Evolutionary conservation across 257 asterid species (phyloP).

Genomic region (Capsicum baccatum): DNA sequence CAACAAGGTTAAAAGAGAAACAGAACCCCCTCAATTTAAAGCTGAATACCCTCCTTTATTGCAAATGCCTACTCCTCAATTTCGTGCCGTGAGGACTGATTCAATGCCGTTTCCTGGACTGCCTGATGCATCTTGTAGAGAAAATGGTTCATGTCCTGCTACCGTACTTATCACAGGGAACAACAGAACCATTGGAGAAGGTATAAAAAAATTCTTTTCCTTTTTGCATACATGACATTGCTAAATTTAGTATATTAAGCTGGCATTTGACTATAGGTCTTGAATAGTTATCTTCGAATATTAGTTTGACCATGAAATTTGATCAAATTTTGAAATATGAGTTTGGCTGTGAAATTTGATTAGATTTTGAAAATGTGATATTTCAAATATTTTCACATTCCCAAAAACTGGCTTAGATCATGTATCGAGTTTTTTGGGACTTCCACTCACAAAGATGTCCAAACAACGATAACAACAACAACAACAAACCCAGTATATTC

Average conservation of each 20-base stretch:
- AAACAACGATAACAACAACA: too few species aligned
- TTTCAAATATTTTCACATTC: too few species aligned
- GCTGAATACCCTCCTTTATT: slow-evolving; percentile 36
- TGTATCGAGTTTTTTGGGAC: background rate
- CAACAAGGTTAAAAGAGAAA: background rate
- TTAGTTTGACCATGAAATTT: too few species aligned
- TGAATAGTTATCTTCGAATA: background rate
- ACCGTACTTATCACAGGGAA: slow-evolving; percentile 46
- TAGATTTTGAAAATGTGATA: too few species aligned
- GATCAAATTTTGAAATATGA: background rate
- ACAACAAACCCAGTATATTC: too few species aligned
- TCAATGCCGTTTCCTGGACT: slow-evolving; percentile 31
- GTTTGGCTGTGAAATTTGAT: background rate
- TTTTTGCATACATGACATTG: background rate
- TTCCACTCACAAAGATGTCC: background rate
- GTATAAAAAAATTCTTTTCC: slow-evolving; percentile 23
- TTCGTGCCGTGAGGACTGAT: slow-evolving; percentile 41
- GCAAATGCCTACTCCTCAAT: slow-evolving; percentile 37
- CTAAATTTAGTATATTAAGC: background rate
- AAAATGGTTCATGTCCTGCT: slow-evolving; percentile 44
- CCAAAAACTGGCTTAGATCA: background rate
- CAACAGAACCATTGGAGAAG: slow-evolving; percentile 41
- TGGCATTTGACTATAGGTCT: background rate
- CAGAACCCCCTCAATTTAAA: background rate
- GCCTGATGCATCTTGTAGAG: slow-evolving; percentile 47